Base-by-base conservation (phyloP, 768 basidiomycete species). In the Steccherinum ochraceum region DNA sequence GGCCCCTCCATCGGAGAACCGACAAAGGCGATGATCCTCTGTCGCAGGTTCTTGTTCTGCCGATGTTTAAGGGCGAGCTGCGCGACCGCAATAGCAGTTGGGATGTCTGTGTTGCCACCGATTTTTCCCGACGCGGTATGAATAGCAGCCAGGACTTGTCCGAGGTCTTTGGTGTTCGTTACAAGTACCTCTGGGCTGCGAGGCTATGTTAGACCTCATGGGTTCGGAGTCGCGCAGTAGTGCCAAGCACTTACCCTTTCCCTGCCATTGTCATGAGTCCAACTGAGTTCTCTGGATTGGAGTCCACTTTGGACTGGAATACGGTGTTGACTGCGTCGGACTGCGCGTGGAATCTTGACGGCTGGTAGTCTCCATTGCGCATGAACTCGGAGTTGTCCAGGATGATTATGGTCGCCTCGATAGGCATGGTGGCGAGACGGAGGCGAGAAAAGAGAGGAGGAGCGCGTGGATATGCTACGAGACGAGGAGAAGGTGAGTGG, bases 241-340 rank as follows among this genome's bases (percentile, higher is more conserved):
- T 12, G 30, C 7, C 3, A 18, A 26, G 19, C 11, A 64, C 80
- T 67, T 62, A 95, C 95, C 87, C 86, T 69, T 96, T 96, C 50
- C 92, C 89, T 12, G 93, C 95, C 92, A 95, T 95, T 24, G 92
- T 91, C 94, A 99, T 96, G 40, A 97, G 72, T 3, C 96, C 96
- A 40, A 97, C 94, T 11, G 93, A 93, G 69, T 89, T 97, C 72
- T 99, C 96, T 16, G 95, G 92, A 72, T 99, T 98, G 21, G 92
- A 87, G 65, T 91, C 86, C 58, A 87, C 87, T 78, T 99, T 99
- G 48, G 90, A 84, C 65, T 86, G 84, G 67, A 96, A 93, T 60
- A 97, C 77, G 51, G 84, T 81, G 51, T 81, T 93, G 56, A 94
- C 89, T 2, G 95, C 90, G 69, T 98, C 93, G 5, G 85, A 72